Evolutionary conservation across 129 eudicot species (phyloP), one percentile per base, ranked within the genome.

Genomic region (Artemisia annua): DNA sequence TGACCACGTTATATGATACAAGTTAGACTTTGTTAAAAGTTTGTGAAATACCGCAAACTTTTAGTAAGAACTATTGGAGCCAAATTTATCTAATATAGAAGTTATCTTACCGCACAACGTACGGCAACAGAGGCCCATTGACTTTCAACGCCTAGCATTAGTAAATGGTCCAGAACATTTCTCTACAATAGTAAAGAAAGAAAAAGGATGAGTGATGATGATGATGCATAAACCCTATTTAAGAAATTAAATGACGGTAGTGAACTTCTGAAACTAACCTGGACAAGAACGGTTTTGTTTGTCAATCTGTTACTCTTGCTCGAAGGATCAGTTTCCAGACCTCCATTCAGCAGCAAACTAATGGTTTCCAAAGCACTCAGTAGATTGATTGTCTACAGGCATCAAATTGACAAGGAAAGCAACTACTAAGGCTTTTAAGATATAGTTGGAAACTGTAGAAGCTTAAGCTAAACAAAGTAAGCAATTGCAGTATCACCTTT

Each of bases 121-220:
- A 94, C 89, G 30, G 97, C 78, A 77, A 94, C 84, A 49, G 98
- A 96, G 51, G 97, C 97, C 97, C 98, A 88, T 70, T 88, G 98
- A 74, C 98, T 94, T 85, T 94, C 97, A 61, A 94, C 97, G 56
- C 98, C 97, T 79, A 94, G 76, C 93, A 90, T 81, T 44, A 94
- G 77, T 22, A 94, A 85, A 85, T 90, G 87, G 75, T 90, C 97
- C 86, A 90, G 70, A 39, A 88, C 83, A 67, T 83, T 85, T 80
- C 91, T 84, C 98, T 94, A 75, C 70, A 90, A 68, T 28, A 62
- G 48, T 57, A 78, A 1, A 24, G 49, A 52, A 58, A 55, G 1
- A 54, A 44, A 32, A 39, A 54, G 51, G 3, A 26, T 48, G 60
- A 66, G 56, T 48, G 68, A 67, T 56, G 63, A 67, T 56, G 63